Percentiles rank a stretch among this genome's conserved stretches.
These are phyloP conservation scores for Leishmania martiniquensis DNA, from an alignment of 208 protist genomes.

Conservation along the genomic window DNA sequence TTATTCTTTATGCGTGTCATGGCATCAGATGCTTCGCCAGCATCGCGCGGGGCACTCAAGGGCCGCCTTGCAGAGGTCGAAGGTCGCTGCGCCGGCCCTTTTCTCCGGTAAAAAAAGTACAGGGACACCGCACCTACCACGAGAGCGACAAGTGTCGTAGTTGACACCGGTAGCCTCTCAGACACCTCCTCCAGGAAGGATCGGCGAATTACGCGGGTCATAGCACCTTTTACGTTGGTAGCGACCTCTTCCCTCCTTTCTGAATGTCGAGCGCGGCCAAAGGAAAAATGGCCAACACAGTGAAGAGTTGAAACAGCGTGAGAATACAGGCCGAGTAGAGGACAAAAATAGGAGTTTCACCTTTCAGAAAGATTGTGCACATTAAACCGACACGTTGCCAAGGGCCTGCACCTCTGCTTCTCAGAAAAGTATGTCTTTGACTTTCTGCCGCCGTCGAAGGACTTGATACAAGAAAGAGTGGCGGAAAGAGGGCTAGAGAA, in stretches of 20 bases:
- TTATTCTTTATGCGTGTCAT: slow-evolving; percentile 41
- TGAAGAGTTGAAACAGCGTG: not conserved
- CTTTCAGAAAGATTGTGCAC: not conserved
- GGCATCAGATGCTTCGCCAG: slow-evolving; percentile 19
- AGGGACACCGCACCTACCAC: slow-evolving; percentile 64
- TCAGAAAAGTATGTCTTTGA: not conserved
- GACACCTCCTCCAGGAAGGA: slow-evolving; percentile 70
- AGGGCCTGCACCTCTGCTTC: not conserved
- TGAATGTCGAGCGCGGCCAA: not conserved
- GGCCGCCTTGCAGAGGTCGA: slow-evolving; percentile 17
- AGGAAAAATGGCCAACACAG: not conserved
- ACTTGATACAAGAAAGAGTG: not conserved
- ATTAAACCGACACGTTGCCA: not conserved
- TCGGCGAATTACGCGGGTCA: slow-evolving; percentile 32
- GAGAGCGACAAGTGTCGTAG: slow-evolving; percentile 49
- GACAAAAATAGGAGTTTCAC: not conserved
- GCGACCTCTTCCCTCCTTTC: not conserved
- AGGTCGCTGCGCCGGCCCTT: slow-evolving; percentile 21
- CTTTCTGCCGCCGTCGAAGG: not conserved
- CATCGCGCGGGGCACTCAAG: slow-evolving; percentile 17
- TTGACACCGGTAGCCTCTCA: slow-evolving; percentile 43
- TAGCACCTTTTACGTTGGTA: not conserved
- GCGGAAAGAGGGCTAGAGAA: not conserved
- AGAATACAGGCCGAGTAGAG: slow-evolving; percentile 8
- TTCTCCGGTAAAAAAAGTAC: slow-evolving; percentile 45